Percentiles rank a stretch among this genome's conserved stretches.
Evolutionary conservation across 768 basidiomycete genomes (phyloP).

Genomic region (Serpula lacrymans): DNA sequence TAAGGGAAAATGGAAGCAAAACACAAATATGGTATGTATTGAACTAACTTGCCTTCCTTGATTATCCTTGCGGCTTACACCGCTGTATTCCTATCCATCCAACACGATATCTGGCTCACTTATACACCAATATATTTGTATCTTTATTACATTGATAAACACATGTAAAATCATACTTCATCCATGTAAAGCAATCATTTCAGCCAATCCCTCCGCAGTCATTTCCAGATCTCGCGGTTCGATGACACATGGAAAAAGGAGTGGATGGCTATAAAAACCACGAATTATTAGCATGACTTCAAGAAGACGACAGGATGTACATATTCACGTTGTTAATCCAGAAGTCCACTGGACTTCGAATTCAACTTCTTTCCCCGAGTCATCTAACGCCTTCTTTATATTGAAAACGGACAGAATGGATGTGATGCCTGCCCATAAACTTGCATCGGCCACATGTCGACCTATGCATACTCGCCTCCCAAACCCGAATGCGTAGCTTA

Average conservation of each 20-base stretch:
- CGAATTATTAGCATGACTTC: background rate
- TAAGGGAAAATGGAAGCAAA: no score
- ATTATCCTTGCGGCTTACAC: no score
- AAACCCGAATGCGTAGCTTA: background rate
- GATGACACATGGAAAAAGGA: slow-evolving; percentile 15
- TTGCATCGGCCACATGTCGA: slow-evolving; percentile 28
- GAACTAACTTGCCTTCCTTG: no score
- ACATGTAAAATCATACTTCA: no score
- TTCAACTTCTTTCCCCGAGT: slow-evolving; percentile 34
- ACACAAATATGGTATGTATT: no score
- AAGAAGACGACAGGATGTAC: background rate
- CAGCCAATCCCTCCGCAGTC: no score
- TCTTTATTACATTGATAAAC: no score
- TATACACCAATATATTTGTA: no score
- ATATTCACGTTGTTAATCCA: slow-evolving; percentile 26
- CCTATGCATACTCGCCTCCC: slow-evolving; percentile 8
- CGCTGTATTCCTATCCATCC: no score
- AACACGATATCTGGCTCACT: no score
- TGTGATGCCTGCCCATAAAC: slow-evolving; percentile 33
- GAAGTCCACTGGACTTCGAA: slow-evolving; percentile 31
- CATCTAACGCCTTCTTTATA: slow-evolving; percentile 32
- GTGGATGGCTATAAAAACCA: slow-evolving; percentile 5
- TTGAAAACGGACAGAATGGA: slow-evolving; percentile 35
- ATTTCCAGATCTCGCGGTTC: no score
- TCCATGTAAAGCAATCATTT: no score